Base-by-base conservation (phyloP, 345 rosid species). In the Gossypium ekmanianum region DNA sequence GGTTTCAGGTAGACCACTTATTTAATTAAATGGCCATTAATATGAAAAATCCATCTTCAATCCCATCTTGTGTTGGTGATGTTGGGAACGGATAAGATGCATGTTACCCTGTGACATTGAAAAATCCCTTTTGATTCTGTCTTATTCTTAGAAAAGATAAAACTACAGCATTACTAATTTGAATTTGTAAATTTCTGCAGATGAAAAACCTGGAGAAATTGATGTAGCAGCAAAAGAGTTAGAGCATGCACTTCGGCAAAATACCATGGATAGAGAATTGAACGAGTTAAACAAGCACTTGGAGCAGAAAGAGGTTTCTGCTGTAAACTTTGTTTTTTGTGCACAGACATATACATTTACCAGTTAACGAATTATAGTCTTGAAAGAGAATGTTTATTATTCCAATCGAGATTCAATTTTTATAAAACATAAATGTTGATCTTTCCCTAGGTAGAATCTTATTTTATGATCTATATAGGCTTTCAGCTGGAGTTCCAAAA, bases 261-360 rank as follows among this genome's bases (percentile, higher is more conserved):
- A 86, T 83, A 85, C 87, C 50, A 84, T 94, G 97, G 98, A 88
- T 45, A 88, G 87, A 75, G 97, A 94, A 83, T 79, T 94, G 80
- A 84, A 86, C 62, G 98, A 94, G 77, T 79, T 94, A 76, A 91
- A 90, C 76, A 85, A 86, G 79, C 89, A 89, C 72, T 84, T 94
- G 81, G 95, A 94, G 82, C 91, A 92, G 90, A 94, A 94, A 83
- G 95, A 94, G 98, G 98, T 94, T 56, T 57, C 63, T 34, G 41
- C 50, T 43, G 52, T 27, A 50, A 17, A 26, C 12, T 17, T 27
- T 71, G 41, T 41, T 41, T 69, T 80, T 44, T 57, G 11, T 43
- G 45, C 68, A 6, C 62, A 24, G 7, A 58, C 34, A 58, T 24
- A 58, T 2, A 10, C 50, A 34, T 63, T 22, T 17, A 64, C 17